These are phyloP conservation scores for Austroboletus novae-zelandiae DNA, from an alignment of 1,284 basidiomycete species.

Conservation along the genomic window DNA sequence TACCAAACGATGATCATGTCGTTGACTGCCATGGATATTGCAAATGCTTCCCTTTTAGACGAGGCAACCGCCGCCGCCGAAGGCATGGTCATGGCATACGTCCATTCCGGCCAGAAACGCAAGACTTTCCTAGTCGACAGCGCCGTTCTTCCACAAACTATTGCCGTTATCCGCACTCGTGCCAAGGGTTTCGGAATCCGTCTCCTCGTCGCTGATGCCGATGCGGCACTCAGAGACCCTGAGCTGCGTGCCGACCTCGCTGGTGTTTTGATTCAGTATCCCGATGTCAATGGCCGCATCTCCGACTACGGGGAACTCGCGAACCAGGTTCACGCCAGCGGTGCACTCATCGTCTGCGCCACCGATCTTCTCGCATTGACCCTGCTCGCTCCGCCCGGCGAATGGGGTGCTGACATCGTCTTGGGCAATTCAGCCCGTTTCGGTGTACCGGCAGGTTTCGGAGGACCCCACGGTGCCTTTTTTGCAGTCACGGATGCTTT, in stretches of 20 bases:
- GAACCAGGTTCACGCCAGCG: constrained; percentile 68
- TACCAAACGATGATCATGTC: constrained; percentile 97
- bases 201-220: constrained; percentile 66
- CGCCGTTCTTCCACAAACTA: constrained; percentile 82
- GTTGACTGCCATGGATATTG: constrained; percentile 91
- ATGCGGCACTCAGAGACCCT: constrained; percentile 52
- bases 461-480: constrained; percentile 93
- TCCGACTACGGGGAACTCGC: constrained; percentile 75
- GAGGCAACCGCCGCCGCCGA: constrained; percentile 94
- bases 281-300: constrained; percentile 86
- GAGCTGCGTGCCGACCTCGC: constrained; percentile 66
- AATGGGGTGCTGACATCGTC: constrained; percentile 98
- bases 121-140: constrained; percentile 83
- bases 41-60: constrained; percentile 90
- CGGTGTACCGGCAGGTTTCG: constrained; percentile 89
- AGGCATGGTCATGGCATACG: constrained; percentile 85
- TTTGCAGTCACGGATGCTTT: constrained; percentile 92
- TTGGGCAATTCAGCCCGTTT: constrained; percentile 95
- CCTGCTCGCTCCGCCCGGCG: constrained; percentile 92
- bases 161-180: constrained; percentile 83
- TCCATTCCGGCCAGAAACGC: constrained; percentile 67
- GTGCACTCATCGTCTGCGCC: constrained; percentile 82
- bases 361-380: constrained; percentile 93
- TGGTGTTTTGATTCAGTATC: constrained; percentile 90
- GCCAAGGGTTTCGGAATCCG: constrained; percentile 90